phyloP scores from a whole-genome alignment of 139 green algal genomes.

The Chlamydomonas sphaeroides region DNA sequence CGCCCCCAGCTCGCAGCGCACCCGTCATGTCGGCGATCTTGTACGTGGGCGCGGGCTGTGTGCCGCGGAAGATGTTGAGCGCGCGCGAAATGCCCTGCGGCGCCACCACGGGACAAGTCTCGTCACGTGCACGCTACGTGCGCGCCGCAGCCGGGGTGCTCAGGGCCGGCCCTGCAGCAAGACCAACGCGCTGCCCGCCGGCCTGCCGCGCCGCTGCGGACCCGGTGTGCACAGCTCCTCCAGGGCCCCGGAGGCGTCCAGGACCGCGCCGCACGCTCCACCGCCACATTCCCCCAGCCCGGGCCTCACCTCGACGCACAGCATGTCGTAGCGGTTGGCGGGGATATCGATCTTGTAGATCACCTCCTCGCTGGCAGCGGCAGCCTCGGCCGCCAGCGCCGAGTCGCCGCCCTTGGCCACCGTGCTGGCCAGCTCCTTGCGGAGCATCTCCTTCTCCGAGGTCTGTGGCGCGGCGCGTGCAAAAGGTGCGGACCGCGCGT shows the following conservation, averaged over 20 bases:
- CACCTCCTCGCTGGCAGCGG: constrained; percentile 81
- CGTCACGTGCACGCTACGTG: too few relatives aligned
- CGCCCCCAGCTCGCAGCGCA: too few relatives aligned
- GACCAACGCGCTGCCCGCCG: too few relatives aligned
- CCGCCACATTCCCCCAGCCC: not conserved
- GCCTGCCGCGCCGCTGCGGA: too few relatives aligned
- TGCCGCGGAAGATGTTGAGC: constrained; percentile 95
- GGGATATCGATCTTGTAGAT: constrained; percentile 99
- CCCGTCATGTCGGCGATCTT: constrained; percentile 79
- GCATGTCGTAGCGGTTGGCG: constrained; percentile 99
- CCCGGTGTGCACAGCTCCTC: too few relatives aligned
- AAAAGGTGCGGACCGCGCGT: too few relatives aligned
- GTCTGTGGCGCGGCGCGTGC: constrained; percentile 74
- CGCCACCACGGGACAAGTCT: too few relatives aligned
- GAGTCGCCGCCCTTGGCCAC: constrained; percentile 29
- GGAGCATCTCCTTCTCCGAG: constrained; percentile 89
- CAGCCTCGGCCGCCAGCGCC: constrained; percentile 27
- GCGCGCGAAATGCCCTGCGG: constrained; percentile 88
- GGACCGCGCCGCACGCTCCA: too few relatives aligned
- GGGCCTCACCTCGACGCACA: constrained; percentile 88
- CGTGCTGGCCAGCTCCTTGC: constrained; percentile 81
- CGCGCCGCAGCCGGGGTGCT: too few relatives aligned
- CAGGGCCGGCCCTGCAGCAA: too few relatives aligned
- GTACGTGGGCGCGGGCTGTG: constrained; percentile 74
- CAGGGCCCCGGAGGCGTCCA: too few relatives aligned